phyloP scores from a whole-genome alignment of 805 yeast genomes.

The Starmerella powellii region DNA sequence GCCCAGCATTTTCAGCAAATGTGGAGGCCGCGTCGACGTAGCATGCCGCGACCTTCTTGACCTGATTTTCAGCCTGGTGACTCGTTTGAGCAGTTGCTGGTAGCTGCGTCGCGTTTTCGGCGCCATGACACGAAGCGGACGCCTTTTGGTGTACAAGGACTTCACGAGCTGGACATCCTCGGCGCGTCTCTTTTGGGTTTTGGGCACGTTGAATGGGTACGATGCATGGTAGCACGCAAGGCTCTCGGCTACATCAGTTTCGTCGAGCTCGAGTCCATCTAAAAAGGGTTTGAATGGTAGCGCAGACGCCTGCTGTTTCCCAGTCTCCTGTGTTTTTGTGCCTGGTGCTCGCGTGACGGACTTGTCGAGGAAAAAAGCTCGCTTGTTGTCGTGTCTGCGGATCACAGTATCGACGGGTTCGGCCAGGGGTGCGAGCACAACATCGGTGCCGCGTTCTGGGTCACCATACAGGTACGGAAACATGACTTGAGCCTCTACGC shows the following conservation, averaged over 20 bases:
- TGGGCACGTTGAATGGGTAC: slow-evolving; percentile 52
- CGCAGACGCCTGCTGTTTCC: neutral
- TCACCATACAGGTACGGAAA: slow-evolving; percentile 78
- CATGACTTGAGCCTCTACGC: slow-evolving; percentile 78
- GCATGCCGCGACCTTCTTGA: slow-evolving; percentile 22
- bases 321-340: slow-evolving; percentile 22
- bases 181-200: slow-evolving; percentile 27
- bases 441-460: slow-evolving; percentile 29
- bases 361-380: slow-evolving; percentile 18
- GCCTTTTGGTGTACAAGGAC: slow-evolving; percentile 57
- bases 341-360: slow-evolving; percentile 13
- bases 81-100: slow-evolving; percentile 71
- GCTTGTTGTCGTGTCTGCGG: slow-evolving; percentile 6
- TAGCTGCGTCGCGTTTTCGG: slow-evolving; percentile 76
- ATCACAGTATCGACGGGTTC: slow-evolving; percentile 42
- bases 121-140: slow-evolving; percentile 39
- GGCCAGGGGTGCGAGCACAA: slow-evolving; percentile 49
- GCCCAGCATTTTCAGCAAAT: slow-evolving; percentile 52
- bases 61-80: slow-evolving; percentile 62
- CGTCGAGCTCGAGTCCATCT: slow-evolving; percentile 33
- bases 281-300: slow-evolving; percentile 27
- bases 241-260: slow-evolving; percentile 35
- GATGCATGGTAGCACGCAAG: slow-evolving; percentile 69
- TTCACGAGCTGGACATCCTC: slow-evolving; percentile 82
- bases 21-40: slow-evolving; percentile 36